Evolutionary conservation across 768 basidiomycete species (phyloP), one percentile per base, ranked within the genome.

Genomic region (Kwoniella dendrophila): DNA sequence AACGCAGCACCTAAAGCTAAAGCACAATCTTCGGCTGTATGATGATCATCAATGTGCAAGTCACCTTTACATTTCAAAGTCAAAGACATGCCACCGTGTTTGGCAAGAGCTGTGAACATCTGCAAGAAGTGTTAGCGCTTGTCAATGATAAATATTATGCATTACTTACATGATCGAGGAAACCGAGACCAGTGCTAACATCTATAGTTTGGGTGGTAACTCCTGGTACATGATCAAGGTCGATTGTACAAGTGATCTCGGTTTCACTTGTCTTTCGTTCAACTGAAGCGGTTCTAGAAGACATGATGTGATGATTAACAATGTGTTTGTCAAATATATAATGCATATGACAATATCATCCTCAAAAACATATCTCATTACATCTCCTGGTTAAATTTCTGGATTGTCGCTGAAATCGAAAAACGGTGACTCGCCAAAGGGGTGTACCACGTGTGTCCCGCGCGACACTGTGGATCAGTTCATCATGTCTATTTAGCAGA

Each of bases 101-200:
- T 98, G 34, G 96, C 95, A 3, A 99, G 85, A 1, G 96, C 95
- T 66, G 92, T 88, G 78, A 92, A 93, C 96, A 99, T 99, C 95
- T 99, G 48, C 12, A 10, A 29, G 22, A 22, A 18, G 30, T 22
- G 57, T 47, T n/a, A 55, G 58, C 30, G 33, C n/a, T 50, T 24
- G 47, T 43, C 18, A n/a, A 1, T 6, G 22, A 22, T 30, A 33
- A 18, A 30, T 38, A 53, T n/a, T 14, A 32, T 6, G 33, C 14
- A 16, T 18, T 12, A 20, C 84, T 62, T 79, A 92, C 95, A 83
- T 99, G 96, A 80, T 99, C 95, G 36, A 98, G 84, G 78, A 98
- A 99, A n/a, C 96, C 96, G 62, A 99, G 94, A 27, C 96, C 96
- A 1, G 95, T 98, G 22, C 86, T 87, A 59, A 99, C 83, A 30